These are phyloP conservation scores for Coemansia aciculifera DNA, from an alignment of 192 early-diverging fungal genomes.

Conservation along the genomic window DNA sequence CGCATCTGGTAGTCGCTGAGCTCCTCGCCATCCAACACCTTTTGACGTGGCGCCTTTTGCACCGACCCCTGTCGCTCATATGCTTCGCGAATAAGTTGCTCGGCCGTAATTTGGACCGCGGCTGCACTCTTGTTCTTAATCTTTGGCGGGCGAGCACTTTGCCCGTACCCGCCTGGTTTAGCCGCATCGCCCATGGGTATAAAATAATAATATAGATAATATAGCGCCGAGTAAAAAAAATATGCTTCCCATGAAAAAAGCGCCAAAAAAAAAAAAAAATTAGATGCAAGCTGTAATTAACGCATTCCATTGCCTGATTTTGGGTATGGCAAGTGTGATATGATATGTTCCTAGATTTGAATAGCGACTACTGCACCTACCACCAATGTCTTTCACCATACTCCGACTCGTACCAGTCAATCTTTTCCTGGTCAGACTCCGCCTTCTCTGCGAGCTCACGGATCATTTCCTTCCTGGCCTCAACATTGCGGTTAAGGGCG, in stretches of 20 bases:
- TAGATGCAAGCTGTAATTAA: background rate
- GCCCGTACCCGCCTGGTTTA: conserved; percentile 43
- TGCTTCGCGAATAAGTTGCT: conserved; percentile 96
- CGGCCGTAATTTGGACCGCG: conserved; percentile 97
- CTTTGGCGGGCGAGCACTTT: conserved; percentile 49
- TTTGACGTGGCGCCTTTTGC: conserved; percentile 72
- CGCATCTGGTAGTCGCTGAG: conserved; percentile 84
- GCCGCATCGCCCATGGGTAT: background rate
- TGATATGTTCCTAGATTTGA: background rate
- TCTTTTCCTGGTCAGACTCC: background rate
- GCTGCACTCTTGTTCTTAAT: conserved; percentile 99
- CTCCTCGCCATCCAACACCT: conserved; percentile 91
- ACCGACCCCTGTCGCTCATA: conserved; percentile 74
- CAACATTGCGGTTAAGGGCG: background rate
- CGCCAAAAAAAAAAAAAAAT: background rate
- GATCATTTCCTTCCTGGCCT: background rate
- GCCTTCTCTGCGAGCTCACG: background rate
- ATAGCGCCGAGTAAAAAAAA: background rate
- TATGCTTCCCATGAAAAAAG: no score
- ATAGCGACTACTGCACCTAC: no score
- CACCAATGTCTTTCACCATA: no score
- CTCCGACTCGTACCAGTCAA: background rate
- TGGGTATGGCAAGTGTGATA: conserved; percentile 3
- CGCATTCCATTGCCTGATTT: conserved; percentile 4
- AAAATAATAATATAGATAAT: conserved; percentile 6